Percentiles rank a stretch among this genome's conserved stretches.
Conservation (phyloP, 192 early-diverging fungal genomes). For the Backusella luteola region DNA sequence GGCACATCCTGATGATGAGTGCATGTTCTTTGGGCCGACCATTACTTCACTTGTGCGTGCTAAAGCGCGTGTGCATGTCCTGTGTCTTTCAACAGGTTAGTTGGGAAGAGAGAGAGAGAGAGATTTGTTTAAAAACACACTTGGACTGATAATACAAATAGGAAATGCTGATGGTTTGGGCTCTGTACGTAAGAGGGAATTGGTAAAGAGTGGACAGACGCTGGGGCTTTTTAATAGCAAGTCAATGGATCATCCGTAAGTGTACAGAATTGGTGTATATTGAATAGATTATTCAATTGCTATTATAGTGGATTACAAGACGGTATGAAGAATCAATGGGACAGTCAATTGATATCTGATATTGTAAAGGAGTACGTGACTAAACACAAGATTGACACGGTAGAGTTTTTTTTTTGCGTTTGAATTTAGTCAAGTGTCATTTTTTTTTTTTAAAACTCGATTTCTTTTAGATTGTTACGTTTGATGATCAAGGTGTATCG, state of each 20-base stretch:
- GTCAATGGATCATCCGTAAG: slow-evolving; percentile 61
- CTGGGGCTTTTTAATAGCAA: slow-evolving; percentile 53
- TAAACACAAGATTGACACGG: slow-evolving; percentile 63
- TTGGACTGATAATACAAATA: slow-evolving; percentile 15
- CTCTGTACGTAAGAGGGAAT: slow-evolving; percentile 55
- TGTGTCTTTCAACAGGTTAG: slow-evolving; percentile 84
- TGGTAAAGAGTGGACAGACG: slow-evolving; percentile 54
- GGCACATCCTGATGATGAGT: slow-evolving; percentile 97
- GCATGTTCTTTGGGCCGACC: slow-evolving; percentile 96
- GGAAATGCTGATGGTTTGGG: slow-evolving; percentile 76
- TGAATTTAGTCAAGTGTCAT: no score
- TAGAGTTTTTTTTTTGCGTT: slow-evolving; percentile 1
- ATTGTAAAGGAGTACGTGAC: slow-evolving; percentile 58
- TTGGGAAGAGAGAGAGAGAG: background rate
- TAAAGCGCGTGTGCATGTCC: slow-evolving; percentile 53
- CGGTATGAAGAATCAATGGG: slow-evolving; percentile 64
- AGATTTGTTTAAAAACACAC: no score
- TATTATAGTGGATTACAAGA: slow-evolving; percentile 61
- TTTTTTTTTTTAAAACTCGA: no score
- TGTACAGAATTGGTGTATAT: background rate
- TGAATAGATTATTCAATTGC: slow-evolving; percentile 2
- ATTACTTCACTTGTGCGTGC: slow-evolving; percentile 48
- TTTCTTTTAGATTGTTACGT: slow-evolving; percentile 71
- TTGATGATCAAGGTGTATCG: slow-evolving; percentile 87
- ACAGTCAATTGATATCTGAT: slow-evolving; percentile 53